Conservation (phyloP, 306 rosid species). For the Citrullus colocynthis region DNA sequence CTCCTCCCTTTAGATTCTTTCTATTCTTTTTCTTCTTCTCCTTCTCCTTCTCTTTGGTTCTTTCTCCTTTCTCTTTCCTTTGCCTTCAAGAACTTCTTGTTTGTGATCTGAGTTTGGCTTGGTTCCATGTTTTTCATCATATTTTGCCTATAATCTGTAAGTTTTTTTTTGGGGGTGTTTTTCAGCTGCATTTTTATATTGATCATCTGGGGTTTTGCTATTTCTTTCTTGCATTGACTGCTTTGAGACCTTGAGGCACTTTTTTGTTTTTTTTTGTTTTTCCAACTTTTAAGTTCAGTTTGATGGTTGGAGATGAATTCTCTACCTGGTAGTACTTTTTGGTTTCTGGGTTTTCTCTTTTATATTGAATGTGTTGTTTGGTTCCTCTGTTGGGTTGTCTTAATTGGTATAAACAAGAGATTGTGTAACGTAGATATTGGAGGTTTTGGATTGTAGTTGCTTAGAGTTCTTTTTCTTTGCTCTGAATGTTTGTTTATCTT, state of each 20-base stretch:
- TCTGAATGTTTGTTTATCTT: neutral
- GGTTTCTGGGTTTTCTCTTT: neutral
- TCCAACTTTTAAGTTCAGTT: conserved; percentile 11
- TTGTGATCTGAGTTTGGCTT: conserved; percentile 21
- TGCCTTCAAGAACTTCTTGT: neutral
- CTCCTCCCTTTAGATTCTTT: conserved; percentile 41
- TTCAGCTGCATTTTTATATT: conserved; percentile 20
- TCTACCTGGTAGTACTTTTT: neutral
- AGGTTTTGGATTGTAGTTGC: neutral
- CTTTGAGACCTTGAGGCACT: conserved; percentile 6
- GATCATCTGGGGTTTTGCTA: conserved; percentile 13
- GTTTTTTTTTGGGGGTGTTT: conserved; percentile 11
- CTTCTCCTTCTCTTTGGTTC: neutral
- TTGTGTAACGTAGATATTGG: neutral
- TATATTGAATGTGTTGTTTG: neutral
- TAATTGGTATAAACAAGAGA: neutral
- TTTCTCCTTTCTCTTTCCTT: conserved; percentile 6
- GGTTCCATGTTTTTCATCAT: conserved; percentile 18
- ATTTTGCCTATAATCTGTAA: conserved; percentile 22
- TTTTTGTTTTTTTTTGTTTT: too few relatives aligned
- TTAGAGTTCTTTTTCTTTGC: neutral
- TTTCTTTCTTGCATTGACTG: conserved; percentile 17
- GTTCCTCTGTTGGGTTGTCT: neutral
- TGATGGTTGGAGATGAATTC: conserved; percentile 6
- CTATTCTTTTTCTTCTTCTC: conserved; percentile 2